Percentiles rank a stretch among this genome's conserved stretches.
Evolutionary conservation across 257 asterid genomes (phyloP).

Genomic region (Solanum rostratum): DNA sequence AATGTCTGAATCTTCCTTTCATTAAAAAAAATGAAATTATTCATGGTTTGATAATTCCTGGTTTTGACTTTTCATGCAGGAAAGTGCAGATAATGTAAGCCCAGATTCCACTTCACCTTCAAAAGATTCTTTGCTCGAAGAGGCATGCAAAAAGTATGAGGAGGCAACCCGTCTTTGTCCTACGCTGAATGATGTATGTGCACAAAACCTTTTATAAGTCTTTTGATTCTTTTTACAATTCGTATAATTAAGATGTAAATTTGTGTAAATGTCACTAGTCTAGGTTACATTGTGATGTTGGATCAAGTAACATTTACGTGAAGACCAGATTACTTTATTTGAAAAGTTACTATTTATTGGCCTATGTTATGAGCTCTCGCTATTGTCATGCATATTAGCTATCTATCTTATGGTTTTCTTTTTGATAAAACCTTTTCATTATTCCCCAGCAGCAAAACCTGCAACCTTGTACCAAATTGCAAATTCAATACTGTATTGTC

Average conservation of each 20-base stretch:
- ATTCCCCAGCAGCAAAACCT: not conserved
- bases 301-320: not conserved
- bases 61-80: slow-evolving; percentile 46
- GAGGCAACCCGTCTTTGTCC: slow-evolving; percentile 97
- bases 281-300: not conserved
- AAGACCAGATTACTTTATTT: not conserved
- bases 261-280: not conserved
- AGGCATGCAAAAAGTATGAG: slow-evolving; percentile 92
- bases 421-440: not conserved
- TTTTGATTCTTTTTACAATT: not conserved
- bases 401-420: not conserved
- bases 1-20: not conserved
- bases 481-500: not conserved
- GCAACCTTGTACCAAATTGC: not conserved
- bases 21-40: not conserved
- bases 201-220: not conserved
- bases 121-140: slow-evolving; percentile 91
- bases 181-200: slow-evolving; percentile 85
- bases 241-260: not conserved
- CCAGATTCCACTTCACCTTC: slow-evolving; percentile 85
- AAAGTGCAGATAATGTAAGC: slow-evolving; percentile 93
- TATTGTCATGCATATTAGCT: not conserved
- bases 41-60: not conserved
- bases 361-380: not conserved
- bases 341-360: not conserved